Conservation (phyloP, 2,329 filamentous ascomycete genomes). For the Zymoseptoria passerinii region DNA sequence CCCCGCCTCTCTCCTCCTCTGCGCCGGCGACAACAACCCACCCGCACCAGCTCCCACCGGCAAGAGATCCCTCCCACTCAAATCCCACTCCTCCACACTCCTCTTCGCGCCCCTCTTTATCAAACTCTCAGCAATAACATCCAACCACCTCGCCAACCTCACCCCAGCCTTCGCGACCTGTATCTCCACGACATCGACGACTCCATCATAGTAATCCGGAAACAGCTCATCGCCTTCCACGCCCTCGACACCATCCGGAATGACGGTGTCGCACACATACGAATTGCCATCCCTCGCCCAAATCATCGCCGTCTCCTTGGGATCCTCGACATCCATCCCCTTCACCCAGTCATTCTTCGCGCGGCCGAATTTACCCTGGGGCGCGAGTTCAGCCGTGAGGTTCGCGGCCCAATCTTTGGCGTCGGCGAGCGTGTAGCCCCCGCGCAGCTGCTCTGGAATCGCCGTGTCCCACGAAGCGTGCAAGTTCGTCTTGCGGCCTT, state of each 20-base stretch:
- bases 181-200: slow-evolving; percentile 33
- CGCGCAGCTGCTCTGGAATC: slow-evolving; percentile 36
- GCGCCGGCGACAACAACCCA: background rate
- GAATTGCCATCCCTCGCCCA: slow-evolving; percentile 39
- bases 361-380: slow-evolving; percentile 30
- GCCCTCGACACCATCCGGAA: slow-evolving; percentile 32
- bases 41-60: background rate
- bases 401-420: slow-evolving; percentile 33
- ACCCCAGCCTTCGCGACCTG: slow-evolving; percentile 39
- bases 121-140: slow-evolving; percentile 23
- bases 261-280: slow-evolving; percentile 36
- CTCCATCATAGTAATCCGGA: slow-evolving; percentile 27
- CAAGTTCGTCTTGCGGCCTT: slow-evolving; percentile 34
- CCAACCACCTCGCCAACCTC: slow-evolving; percentile 30
- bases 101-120: background rate
- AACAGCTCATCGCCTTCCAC: slow-evolving; percentile 33
- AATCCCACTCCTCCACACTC: background rate
- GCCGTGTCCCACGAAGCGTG: slow-evolving; percentile 39
- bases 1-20: slow-evolving; percentile 8
- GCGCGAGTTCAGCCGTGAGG: slow-evolving; percentile 32
- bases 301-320: slow-evolving; percentile 30
- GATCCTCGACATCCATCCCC: slow-evolving; percentile 31
- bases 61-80: background rate
- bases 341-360: slow-evolving; percentile 30
- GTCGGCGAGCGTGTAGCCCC: slow-evolving; percentile 32